Conservation (phyloP, 2,329 filamentous ascomycete species). For the Colletotrichum tofieldiae region DNA sequence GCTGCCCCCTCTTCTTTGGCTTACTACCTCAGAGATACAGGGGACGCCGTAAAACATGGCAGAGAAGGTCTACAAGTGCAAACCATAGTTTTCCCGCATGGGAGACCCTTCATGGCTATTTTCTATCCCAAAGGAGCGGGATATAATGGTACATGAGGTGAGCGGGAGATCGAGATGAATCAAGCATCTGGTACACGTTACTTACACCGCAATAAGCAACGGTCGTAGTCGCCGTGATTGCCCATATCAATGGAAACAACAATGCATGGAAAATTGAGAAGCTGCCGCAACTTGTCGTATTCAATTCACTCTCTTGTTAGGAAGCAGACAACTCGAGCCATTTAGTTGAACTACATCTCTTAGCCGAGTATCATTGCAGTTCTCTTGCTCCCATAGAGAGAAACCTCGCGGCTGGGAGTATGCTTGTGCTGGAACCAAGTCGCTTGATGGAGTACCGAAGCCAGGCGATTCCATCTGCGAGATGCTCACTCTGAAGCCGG, state of each 20-base stretch:
- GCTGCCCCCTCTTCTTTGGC: no score
- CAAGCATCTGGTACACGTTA: neutral
- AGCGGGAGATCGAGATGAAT: neutral
- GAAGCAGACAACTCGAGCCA: neutral
- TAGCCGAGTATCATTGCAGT: no score
- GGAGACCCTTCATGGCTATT: no score
- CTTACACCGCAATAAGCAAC: neutral
- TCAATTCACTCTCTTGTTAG: neutral
- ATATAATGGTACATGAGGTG: no score
- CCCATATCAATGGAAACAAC: neutral
- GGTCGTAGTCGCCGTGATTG: neutral
- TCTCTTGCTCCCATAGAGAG: neutral
- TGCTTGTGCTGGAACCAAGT: neutral
- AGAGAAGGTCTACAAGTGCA: no score
- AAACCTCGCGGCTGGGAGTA: neutral
- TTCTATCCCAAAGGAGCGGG: no score
- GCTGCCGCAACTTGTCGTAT: no score
- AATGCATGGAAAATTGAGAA: neutral
- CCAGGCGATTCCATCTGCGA: no score
- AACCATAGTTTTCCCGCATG: no score
- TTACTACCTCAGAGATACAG: no score
- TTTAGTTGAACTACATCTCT: neutral
- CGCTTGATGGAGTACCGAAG: no score
- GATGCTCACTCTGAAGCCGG: neutral
- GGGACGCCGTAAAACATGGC: no score